Evolutionary conservation across 495 filamentous ascomycete species (phyloP).

Genomic region (Podospora pseudocomata): DNA sequence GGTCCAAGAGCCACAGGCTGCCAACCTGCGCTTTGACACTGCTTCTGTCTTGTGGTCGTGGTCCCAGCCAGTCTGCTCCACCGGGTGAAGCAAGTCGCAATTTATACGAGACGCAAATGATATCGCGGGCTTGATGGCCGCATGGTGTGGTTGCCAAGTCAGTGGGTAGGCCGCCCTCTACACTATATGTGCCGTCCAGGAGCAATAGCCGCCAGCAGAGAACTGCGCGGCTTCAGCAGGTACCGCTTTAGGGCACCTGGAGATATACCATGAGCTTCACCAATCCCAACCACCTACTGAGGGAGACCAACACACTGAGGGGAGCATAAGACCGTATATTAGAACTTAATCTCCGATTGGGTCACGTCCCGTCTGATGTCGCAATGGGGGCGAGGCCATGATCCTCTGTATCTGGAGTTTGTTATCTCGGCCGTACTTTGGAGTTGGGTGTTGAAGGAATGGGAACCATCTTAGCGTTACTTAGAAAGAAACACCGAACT

Average conservation of each 20-base stretch:
- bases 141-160: background rate
- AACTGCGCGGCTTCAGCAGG: background rate
- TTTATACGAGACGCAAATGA: background rate
- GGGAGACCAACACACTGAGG: background rate
- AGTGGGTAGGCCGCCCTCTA: background rate
- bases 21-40: background rate
- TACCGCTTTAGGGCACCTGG: background rate
- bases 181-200: background rate
- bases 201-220: background rate
- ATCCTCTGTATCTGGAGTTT: background rate
- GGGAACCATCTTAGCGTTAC: background rate
- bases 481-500: background rate
- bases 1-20: background rate
- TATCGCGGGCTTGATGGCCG: background rate
- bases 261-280: background rate
- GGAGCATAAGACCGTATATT: conserved; percentile 14
- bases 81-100: background rate
- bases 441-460: background rate
- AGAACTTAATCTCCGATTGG: conserved; percentile 18
- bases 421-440: conserved; percentile 4
- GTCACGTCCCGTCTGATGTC: background rate
- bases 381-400: conserved; percentile 6
- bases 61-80: background rate
- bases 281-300: background rate
- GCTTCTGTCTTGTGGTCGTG: background rate